These are phyloP conservation scores for Aspergillus fructus DNA, from an alignment of 2,329 filamentous ascomycete species.

Conservation along the genomic window DNA sequence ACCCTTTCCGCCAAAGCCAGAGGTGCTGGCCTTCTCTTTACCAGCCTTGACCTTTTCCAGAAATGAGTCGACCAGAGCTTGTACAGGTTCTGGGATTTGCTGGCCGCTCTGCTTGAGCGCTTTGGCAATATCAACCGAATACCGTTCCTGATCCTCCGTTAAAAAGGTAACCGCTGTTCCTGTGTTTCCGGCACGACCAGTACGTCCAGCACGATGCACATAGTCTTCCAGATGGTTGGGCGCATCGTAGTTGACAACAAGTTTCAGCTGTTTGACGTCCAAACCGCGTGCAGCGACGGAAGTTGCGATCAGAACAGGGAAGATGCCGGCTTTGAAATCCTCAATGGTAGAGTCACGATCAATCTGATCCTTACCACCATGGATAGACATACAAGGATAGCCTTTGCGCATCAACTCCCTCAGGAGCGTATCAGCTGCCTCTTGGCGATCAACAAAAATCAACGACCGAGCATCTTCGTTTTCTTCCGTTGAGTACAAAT, in stretches of 20 bases:
- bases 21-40: conserved; percentile 78
- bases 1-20: conserved; percentile 92
- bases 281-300: conserved; percentile 93
- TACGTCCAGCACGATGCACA: conserved; percentile 89
- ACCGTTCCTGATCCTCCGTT: conserved; percentile 87
- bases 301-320: conserved; percentile 89
- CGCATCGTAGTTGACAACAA: conserved; percentile 93
- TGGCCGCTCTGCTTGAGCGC: conserved; percentile 91
- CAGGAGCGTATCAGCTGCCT: conserved; percentile 78
- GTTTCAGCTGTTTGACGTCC: conserved; percentile 92
- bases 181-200: conserved; percentile 89
- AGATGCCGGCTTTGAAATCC: conserved; percentile 88
- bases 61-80: conserved; percentile 65
- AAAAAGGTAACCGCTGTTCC: conserved; percentile 94
- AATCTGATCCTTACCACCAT: conserved; percentile 89
- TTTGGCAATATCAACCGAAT: conserved; percentile 82
- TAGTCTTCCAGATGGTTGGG: conserved; percentile 96
- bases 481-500: conserved; percentile 68
- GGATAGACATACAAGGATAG: conserved; percentile 89
- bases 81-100: conserved; percentile 68
- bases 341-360: conserved; percentile 89
- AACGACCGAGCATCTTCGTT: conserved; percentile 89
- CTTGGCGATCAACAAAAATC: conserved; percentile 89
- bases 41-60: conserved; percentile 89
- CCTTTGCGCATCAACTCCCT: conserved; percentile 79